Percentiles rank a stretch among this genome's conserved stretches.
phyloP scores from a whole-genome alignment of 1,284 basidiomycete genomes.

The Irpex lacteus region DNA sequence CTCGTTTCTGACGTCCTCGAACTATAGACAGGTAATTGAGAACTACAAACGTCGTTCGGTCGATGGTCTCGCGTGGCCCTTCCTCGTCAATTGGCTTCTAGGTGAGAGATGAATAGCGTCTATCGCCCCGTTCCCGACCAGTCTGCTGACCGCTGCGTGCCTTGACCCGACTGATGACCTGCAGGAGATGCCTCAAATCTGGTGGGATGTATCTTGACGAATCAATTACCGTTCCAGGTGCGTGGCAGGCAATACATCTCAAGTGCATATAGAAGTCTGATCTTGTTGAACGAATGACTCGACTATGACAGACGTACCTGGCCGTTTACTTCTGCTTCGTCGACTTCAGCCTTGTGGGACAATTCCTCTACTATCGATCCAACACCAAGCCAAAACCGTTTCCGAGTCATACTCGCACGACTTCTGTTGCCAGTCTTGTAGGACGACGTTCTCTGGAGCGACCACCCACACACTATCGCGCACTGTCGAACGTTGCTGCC shows the following conservation, averaged over 20 bases:
- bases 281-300: slow-evolving; percentile 8
- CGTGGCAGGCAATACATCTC: slow-evolving; percentile 21
- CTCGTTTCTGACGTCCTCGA: slow-evolving; percentile 6
- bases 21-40: slow-evolving; percentile 72
- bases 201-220: slow-evolving; percentile 85
- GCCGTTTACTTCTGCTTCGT: slow-evolving; percentile 85
- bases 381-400: slow-evolving; percentile 30
- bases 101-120: slow-evolving; percentile 46
- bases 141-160: slow-evolving; percentile 1
- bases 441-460: slow-evolving; percentile 48
- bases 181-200: slow-evolving; percentile 89
- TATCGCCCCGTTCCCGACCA: not conserved
- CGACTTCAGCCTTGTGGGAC: slow-evolving; percentile 69
- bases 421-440: slow-evolving; percentile 38
- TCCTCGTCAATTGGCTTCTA: slow-evolving; percentile 86
- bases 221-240: slow-evolving; percentile 94
- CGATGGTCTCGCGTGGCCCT: slow-evolving; percentile 86
- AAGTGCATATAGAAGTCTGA: slow-evolving; percentile 7
- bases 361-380: slow-evolving; percentile 75
- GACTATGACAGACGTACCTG: slow-evolving; percentile 68
- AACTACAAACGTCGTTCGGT: slow-evolving; percentile 75
- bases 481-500: slow-evolving; percentile 62
- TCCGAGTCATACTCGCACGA: slow-evolving; percentile 41
- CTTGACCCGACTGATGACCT: not conserved
- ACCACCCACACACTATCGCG: slow-evolving; percentile 59